Percentiles rank a stretch among this genome's conserved stretches.
phyloP scores from a whole-genome alignment of 805 yeast species.

The Metschnikowia hibisci region DNA sequence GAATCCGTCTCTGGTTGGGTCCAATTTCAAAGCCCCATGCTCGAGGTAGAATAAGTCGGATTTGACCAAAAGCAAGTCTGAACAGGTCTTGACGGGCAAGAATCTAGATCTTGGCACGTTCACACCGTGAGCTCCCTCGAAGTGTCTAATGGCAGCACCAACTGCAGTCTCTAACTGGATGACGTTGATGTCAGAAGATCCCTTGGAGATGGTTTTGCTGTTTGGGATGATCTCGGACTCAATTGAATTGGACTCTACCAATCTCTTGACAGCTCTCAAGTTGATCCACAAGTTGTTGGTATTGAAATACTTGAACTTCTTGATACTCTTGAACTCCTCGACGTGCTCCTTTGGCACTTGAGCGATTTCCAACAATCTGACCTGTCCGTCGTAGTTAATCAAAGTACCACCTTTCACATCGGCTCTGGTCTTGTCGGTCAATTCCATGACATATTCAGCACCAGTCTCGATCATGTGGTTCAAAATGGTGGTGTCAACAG shows the following conservation, averaged over 20 bases:
- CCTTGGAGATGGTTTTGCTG: conserved; percentile 74
- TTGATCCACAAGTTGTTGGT: conserved; percentile 98
- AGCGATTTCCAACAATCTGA: conserved; percentile 91
- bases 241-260: conserved; percentile 78
- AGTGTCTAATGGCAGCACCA: conserved; percentile 98
- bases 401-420: conserved; percentile 99
- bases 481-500: conserved; percentile 86
- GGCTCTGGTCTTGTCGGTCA: conserved; percentile 97
- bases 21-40: conserved; percentile 86
- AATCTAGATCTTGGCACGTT: conserved; percentile 97
- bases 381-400: conserved; percentile 92
- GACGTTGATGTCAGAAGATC: conserved; percentile 75
- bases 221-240: conserved; percentile 95
- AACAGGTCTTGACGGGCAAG: conserved; percentile 96
- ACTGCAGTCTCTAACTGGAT: conserved; percentile 97
- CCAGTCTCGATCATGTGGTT: conserved; percentile 89
- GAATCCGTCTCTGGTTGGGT: conserved; percentile 82
- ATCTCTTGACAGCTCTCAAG: conserved; percentile 87
- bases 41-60: conserved; percentile 88
- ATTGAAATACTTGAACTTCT: conserved; percentile 96
- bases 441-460: conserved; percentile 96
- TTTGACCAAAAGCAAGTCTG: conserved; percentile 90
- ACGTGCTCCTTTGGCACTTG: conserved; percentile 98
- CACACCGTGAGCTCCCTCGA: conserved; percentile 93
- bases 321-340: conserved; percentile 96